Evolutionary conservation across 257 asterid genomes (phyloP).

Genomic region (Petunia secreta): DNA sequence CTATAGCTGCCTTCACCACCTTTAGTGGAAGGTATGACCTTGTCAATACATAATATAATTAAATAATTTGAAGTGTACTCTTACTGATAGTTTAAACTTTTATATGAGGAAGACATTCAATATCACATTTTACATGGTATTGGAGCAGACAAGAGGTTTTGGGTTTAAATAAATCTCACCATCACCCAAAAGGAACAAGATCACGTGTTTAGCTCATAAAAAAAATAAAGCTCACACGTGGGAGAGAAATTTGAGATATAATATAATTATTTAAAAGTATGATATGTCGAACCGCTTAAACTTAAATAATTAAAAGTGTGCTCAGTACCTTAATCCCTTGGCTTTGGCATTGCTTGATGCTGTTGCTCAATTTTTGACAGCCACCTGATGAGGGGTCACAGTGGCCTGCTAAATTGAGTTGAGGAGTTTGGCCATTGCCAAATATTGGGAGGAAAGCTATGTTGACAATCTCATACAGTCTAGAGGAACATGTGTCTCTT

Average conservation of each 20-base stretch:
- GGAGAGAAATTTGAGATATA: too few relatives aligned
- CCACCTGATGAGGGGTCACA: conserved; percentile 12
- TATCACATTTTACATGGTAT: too few relatives aligned
- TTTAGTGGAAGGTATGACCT: not conserved
- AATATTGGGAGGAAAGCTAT: conserved; percentile 23
- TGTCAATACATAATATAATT: not conserved
- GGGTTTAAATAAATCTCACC: too few relatives aligned
- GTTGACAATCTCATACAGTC: conserved; percentile 13
- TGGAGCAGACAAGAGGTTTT: too few relatives aligned
- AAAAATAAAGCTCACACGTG: too few relatives aligned
- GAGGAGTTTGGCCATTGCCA: conserved; percentile 28
- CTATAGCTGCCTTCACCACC: not conserved
- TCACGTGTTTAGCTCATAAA: too few relatives aligned
- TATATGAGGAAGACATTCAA: too few relatives aligned
- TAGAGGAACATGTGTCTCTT: conserved; percentile 14
- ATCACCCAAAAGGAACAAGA: too few relatives aligned
- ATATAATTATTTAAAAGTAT: too few relatives aligned
- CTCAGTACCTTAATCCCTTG: conserved; percentile 3
- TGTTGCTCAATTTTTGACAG: not conserved
- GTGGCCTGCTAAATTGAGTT: conserved; percentile 25
- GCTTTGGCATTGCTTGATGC: conserved; percentile 19
- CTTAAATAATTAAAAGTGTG: not conserved
- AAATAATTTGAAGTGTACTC: not conserved
- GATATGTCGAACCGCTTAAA: too few relatives aligned
- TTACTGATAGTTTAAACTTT: too few relatives aligned